Evolutionary conservation across 129 eudicot genomes (phyloP).

Genomic region (Heracleum sosnowskyi): DNA sequence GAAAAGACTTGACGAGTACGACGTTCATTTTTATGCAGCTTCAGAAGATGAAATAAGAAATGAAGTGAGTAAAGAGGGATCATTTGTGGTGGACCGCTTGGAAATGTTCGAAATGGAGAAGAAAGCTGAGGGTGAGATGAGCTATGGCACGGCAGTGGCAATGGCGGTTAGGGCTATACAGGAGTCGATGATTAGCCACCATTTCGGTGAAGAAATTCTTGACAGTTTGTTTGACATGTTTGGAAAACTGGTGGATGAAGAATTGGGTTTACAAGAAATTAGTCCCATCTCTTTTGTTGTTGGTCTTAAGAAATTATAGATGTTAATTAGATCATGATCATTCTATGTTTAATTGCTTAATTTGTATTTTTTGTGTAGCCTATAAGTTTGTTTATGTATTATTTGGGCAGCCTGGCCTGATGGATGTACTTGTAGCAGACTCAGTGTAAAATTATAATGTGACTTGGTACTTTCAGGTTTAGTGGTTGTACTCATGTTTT

Average conservation of each 20-base stretch:
- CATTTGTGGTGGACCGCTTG: conserved; percentile 40
- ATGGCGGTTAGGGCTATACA: conserved; percentile 76
- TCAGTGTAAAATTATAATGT: too few relatives aligned
- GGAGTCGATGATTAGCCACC: conserved; percentile 80
- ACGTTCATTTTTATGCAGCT: conserved; percentile 86
- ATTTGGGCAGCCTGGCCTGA: background rate
- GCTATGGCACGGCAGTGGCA: conserved; percentile 78
- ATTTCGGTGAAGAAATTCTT: conserved; percentile 70
- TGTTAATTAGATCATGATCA: background rate
- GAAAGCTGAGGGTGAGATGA: conserved; percentile 23
- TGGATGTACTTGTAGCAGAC: background rate
- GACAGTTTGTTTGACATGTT: conserved; percentile 45
- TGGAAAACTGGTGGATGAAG: conserved; percentile 66
- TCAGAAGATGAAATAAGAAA: conserved; percentile 60
- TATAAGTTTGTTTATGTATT: background rate
- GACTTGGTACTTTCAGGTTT: too few relatives aligned
- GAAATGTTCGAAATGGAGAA: conserved; percentile 61
- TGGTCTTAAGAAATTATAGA: conserved; percentile 46
- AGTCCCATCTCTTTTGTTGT: conserved; percentile 37
- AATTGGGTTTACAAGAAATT: conserved; percentile 46
- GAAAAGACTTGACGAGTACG: conserved; percentile 62
- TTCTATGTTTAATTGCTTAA: background rate
- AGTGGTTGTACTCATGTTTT: too few relatives aligned
- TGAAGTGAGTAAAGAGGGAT: conserved; percentile 54
- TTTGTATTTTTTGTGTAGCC: background rate